Evolutionary conservation across 208 protist species (phyloP).

Genomic region (Endotrypanum monterogeii): DNA sequence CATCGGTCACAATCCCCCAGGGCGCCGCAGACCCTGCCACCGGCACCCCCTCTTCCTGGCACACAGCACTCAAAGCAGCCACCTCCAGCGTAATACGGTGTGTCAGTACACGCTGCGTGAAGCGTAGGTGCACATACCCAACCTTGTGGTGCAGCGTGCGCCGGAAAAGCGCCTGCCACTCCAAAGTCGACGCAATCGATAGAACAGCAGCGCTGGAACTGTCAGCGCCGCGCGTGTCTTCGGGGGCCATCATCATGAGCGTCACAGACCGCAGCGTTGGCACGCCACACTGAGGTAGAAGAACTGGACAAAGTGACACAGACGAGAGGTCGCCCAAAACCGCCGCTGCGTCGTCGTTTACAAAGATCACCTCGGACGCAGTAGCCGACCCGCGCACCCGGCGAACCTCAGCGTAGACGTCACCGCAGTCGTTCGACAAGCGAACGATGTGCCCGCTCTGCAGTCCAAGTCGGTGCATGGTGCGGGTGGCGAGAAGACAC

Average conservation of each 20-base stretch:
- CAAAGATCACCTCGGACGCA: constrained; percentile 8
- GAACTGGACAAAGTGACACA: constrained; percentile 13
- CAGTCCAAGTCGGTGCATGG: constrained; percentile 23
- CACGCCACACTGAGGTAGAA: constrained; percentile 4
- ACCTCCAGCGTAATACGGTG: constrained; percentile 39
- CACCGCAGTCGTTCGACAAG: constrained; percentile 16
- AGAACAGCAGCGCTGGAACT: background rate
- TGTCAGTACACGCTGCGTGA: constrained; percentile 33
- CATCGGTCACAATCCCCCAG: constrained; percentile 35
- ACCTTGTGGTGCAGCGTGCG: constrained; percentile 35
- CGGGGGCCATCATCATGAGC: constrained; percentile 7
- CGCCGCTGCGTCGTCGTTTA: constrained; percentile 33
- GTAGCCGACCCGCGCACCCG: constrained; percentile 4
- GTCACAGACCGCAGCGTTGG: constrained; percentile 20
- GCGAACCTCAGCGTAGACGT: constrained; percentile 25
- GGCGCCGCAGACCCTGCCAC: background rate
- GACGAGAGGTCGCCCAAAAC: constrained; percentile 23
- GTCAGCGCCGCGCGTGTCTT: background rate
- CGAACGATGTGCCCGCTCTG: constrained; percentile 18
- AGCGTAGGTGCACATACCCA: constrained; percentile 34
- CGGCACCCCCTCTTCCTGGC: too few species aligned
- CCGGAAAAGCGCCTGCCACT: constrained; percentile 47
- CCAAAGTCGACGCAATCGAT: constrained; percentile 11
- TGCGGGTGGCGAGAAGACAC: constrained; percentile 6
- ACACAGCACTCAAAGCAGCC: constrained; percentile 5